phyloP scores from a whole-genome alignment of 495 filamentous ascomycete species.

The Clavariopsis aquatica region DNA sequence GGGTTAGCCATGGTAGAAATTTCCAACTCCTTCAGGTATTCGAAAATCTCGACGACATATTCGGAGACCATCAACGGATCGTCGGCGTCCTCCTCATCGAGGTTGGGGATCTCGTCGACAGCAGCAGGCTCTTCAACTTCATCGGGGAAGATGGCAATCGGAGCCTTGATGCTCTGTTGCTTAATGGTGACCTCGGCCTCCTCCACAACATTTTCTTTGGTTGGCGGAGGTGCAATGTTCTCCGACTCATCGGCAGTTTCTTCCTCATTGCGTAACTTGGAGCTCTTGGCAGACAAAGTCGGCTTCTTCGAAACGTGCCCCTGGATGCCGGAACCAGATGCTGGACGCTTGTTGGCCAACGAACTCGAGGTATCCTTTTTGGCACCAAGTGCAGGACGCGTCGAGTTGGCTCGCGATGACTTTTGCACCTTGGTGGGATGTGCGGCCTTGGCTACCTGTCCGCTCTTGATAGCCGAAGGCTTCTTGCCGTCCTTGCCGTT shows the following conservation, averaged over 20 bases:
- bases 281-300: slow-evolving; percentile 52
- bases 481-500: slow-evolving; percentile 57
- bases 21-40: slow-evolving; percentile 89
- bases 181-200: slow-evolving; percentile 20
- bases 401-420: slow-evolving; percentile 61
- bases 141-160: slow-evolving; percentile 22
- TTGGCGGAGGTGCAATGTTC: slow-evolving; percentile 52
- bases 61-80: slow-evolving; percentile 98
- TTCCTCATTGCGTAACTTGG: slow-evolving; percentile 60
- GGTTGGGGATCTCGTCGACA: slow-evolving; percentile 56
- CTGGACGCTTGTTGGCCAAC: slow-evolving; percentile 66
- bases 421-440: slow-evolving; percentile 79
- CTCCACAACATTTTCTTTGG: slow-evolving; percentile 8
- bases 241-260: slow-evolving; percentile 59
- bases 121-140: slow-evolving; percentile 52
- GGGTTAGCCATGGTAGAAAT: slow-evolving; percentile 81
- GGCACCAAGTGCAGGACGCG: slow-evolving; percentile 60
- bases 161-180: slow-evolving; percentile 23
- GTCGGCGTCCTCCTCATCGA: slow-evolving; percentile 84
- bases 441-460: slow-evolving; percentile 75
- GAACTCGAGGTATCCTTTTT: slow-evolving; percentile 58
- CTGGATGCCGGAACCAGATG: slow-evolving; percentile 68
- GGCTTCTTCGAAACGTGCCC: slow-evolving; percentile 64
- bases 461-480: slow-evolving; percentile 52
- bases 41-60: slow-evolving; percentile 96